phyloP scores from a whole-genome alignment of 2,329 filamentous ascomycete genomes.

The Diaporthe batatas region DNA sequence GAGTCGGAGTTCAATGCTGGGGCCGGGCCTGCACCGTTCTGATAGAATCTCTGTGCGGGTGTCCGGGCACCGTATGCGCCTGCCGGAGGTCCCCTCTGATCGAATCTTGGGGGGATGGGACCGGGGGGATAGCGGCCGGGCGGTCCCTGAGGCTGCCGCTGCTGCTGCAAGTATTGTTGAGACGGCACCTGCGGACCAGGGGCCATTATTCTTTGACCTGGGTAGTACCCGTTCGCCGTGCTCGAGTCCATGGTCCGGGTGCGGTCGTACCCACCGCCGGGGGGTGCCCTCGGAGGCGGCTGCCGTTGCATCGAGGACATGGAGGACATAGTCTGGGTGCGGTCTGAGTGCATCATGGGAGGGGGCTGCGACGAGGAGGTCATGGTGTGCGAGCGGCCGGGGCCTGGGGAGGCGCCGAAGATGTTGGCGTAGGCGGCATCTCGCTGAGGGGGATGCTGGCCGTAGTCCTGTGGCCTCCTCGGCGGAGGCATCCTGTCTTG shows the following conservation, averaged over 20 bases:
- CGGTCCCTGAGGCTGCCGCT: slow-evolving; percentile 56
- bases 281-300: slow-evolving; percentile 70
- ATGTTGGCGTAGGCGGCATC: slow-evolving; percentile 97
- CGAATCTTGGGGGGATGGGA: slow-evolving; percentile 67
- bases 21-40: slow-evolving; percentile 66
- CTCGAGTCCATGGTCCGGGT: slow-evolving; percentile 60
- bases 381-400: slow-evolving; percentile 96
- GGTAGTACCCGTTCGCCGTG: slow-evolving; percentile 66
- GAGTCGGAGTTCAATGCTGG: slow-evolving; percentile 86
- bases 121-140: slow-evolving; percentile 65
- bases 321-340: slow-evolving; percentile 84
- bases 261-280: slow-evolving; percentile 53
- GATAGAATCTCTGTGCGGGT: slow-evolving; percentile 71
- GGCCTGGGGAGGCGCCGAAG: slow-evolving; percentile 87
- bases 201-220: slow-evolving; percentile 65
- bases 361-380: slow-evolving; percentile 76
- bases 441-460: slow-evolving; percentile 59
- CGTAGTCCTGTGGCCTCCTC: slow-evolving; percentile 51
- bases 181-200: slow-evolving; percentile 61
- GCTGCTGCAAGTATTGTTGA: slow-evolving; percentile 63
- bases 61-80: slow-evolving; percentile 59
- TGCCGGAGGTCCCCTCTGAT: slow-evolving; percentile 68
- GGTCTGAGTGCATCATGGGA: slow-evolving; percentile 68
- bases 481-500: slow-evolving; percentile 62
- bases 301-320: slow-evolving; percentile 70